These are phyloP conservation scores for Rhododendron vialii DNA, from an alignment of 148 eudicot species.

Conservation along the genomic window DNA sequence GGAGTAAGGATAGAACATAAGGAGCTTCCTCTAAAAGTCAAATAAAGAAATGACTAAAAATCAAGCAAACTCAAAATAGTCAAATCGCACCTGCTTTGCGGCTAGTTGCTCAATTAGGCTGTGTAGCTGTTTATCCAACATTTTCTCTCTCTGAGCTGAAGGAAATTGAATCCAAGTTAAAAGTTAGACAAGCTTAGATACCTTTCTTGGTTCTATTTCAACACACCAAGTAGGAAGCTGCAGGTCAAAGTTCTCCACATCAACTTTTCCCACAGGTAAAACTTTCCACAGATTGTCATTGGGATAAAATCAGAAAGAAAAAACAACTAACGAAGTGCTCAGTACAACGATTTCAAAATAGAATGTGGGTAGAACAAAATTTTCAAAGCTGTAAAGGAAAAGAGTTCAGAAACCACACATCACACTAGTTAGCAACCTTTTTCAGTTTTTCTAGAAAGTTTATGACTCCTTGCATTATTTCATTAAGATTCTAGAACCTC, in stretches of 20 bases:
- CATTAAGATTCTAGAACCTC: not conserved
- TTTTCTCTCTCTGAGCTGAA: conserved; percentile 93
- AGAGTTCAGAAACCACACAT: not conserved
- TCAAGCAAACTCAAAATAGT: not conserved
- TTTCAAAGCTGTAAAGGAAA: not conserved
- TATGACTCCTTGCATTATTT: not conserved
- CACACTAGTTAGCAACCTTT: not conserved
- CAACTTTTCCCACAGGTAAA: not conserved
- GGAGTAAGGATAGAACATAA: not conserved
- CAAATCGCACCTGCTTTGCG: conserved; percentile 61
- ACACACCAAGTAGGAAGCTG: not conserved
- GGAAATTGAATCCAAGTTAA: conserved; percentile 5
- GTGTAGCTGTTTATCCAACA: conserved; percentile 90
- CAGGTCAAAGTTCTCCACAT: not conserved
- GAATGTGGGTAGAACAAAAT: not conserved
- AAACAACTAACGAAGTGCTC: not conserved
- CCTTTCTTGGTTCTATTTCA: not conserved
- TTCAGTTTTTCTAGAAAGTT: not conserved
- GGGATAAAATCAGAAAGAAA: not conserved
- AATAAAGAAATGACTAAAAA: not conserved
- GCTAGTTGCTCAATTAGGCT: conserved; percentile 92
- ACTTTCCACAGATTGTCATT: not conserved
- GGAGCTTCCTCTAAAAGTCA: not conserved
- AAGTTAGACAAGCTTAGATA: not conserved
- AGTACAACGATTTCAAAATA: not conserved